Conservation (phyloP, 352 stramenopile species). For the Hyaloperonospora brassicae region DNA sequence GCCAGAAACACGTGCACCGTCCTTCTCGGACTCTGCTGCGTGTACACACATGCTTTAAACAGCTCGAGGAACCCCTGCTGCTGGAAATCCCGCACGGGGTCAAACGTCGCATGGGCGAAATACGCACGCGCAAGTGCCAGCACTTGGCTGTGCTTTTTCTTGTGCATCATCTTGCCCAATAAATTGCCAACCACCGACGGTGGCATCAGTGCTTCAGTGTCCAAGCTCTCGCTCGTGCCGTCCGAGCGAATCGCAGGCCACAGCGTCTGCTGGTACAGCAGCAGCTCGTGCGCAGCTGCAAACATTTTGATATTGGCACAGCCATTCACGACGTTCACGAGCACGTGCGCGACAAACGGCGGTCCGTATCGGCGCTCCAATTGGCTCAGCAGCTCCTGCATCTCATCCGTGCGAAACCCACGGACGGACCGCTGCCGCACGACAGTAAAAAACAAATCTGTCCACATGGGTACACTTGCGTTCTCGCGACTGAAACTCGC, state of each 20-base stretch:
- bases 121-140: constrained; percentile 34
- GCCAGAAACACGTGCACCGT: constrained; percentile 35
- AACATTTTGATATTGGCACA: constrained; percentile 64
- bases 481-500: constrained; percentile 37
- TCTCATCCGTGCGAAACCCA: constrained; percentile 25
- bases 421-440: constrained; percentile 36
- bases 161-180: constrained; percentile 35
- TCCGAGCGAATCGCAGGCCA: constrained; percentile 11
- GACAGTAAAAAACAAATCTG: constrained; percentile 65
- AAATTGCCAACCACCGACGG: constrained; percentile 44
- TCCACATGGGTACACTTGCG: constrained; percentile 53
- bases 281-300: constrained; percentile 32
- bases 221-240: constrained; percentile 1
- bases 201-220: constrained; percentile 28
- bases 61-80: constrained; percentile 58
- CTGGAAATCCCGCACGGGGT: constrained; percentile 34
- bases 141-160: constrained; percentile 27
- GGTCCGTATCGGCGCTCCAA: constrained; percentile 32
- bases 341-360: constrained; percentile 36
- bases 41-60: constrained; percentile 27
- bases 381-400: constrained; percentile 27
- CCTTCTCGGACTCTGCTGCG: constrained; percentile 12
- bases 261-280: constrained; percentile 39
- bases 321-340: constrained; percentile 52
- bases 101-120: constrained; percentile 25